Evolutionary conservation across 352 stramenopile genomes (phyloP), one percentile per base, ranked within the genome.

Genomic region (Phytophthora sp.): DNA sequence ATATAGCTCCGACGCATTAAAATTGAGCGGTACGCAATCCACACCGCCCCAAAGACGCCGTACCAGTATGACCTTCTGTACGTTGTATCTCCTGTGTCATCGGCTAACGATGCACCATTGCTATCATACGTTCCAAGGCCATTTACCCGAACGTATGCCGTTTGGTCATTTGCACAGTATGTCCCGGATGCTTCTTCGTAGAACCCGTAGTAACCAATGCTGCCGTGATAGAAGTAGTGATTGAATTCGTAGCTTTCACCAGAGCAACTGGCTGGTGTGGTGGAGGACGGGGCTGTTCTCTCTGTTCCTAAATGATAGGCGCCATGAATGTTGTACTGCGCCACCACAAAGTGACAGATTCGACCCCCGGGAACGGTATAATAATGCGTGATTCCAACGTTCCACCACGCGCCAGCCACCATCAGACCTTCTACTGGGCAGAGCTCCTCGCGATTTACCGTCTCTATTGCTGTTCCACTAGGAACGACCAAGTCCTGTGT

Each of bases 11-110:
- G 18, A 2, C 55, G 55, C 35, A 65, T 57, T 30, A 65, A 9
- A 4, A 58, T 27, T 5, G 55, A 50, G n/a, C 55, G 55, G 17
- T 65, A 65, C 12, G 12, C 13, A 24, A 58, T 51, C 55, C 55
- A 65, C 13, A 65, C 21, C n/a, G 37, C 18, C 21, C 55, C 45
- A 38, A 65, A 21, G 3, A 65, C 37, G 10, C 45, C 45, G 15
- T 58, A 65, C 35, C 39, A 65, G 18, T 65, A 65, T 15, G 55
- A 65, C 15, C 45, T 6, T 28, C 55, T 17, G 35, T 65, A 65
- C 8, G 28, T 52, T n/a, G 38, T 50, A 5, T 43, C 55, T 13
- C 44, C 55, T 5, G 45, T 46, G 51, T 65, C 55, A 2, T 57
- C n/a, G 0, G 55, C 11, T 12, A 65, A 24, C 18, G 18, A 35